Percentiles rank a stretch among this genome's conserved stretches.
phyloP scores from a whole-genome alignment of 148 eudicot species.

The Nyssa sinensis region DNA sequence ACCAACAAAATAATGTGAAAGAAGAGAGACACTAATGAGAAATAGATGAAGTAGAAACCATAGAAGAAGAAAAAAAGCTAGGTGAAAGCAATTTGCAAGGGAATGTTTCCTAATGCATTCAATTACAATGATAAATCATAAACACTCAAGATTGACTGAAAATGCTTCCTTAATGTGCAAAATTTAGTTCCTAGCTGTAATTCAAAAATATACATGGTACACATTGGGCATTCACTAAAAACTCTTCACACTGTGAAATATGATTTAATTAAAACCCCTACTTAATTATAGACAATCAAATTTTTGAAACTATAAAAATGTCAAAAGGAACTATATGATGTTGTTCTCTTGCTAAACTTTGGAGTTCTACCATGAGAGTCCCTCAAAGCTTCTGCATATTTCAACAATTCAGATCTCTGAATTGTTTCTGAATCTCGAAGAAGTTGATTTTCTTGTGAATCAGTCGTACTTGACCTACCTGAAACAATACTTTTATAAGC shows the following conservation, averaged over 20 bases:
- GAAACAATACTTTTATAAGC: constrained; percentile 18
- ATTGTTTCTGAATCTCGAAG: constrained; percentile 19
- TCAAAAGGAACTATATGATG: constrained; percentile 37
- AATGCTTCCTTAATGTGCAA: not conserved
- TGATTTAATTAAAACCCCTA: not conserved
- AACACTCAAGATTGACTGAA: not conserved
- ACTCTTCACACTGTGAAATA: not conserved
- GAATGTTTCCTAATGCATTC: not conserved
- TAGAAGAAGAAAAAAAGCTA: not conserved
- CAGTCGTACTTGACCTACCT: constrained; percentile 12
- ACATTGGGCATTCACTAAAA: not conserved
- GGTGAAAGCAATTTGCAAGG: not conserved
- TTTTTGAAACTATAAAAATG: not conserved
- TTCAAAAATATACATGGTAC: too few species aligned
- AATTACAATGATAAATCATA: not conserved
- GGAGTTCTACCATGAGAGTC: constrained; percentile 34
- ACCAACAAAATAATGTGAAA: too few species aligned
- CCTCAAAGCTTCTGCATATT: constrained; percentile 67
- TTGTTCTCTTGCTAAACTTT: constrained; percentile 38
- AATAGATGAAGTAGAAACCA: too few species aligned
- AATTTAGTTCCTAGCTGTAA: not conserved
- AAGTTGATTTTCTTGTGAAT: constrained; percentile 23
- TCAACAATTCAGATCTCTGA: constrained; percentile 47
- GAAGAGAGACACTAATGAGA: too few species aligned
- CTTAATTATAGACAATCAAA: not conserved